These are phyloP conservation scores for Xylaria digitata DNA, from an alignment of 2,329 filamentous ascomycete genomes.

Conservation along the genomic window DNA sequence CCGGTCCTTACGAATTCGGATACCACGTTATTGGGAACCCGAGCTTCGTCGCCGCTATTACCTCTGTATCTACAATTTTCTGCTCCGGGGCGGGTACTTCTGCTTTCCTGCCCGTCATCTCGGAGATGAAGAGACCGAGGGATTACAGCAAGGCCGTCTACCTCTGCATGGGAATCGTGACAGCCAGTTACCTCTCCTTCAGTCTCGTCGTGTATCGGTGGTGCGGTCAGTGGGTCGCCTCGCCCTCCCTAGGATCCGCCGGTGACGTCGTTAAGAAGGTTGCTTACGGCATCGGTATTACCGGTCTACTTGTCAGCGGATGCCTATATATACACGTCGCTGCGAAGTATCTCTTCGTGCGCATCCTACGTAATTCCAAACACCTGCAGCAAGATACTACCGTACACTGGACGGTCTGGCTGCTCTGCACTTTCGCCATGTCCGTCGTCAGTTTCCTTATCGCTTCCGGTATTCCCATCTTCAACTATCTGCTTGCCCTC, in stretches of 20 bases:
- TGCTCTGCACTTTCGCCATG: constrained; percentile 43
- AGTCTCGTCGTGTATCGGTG: constrained; percentile 70
- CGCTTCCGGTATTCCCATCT: constrained; percentile 21
- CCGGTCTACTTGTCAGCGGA: constrained; percentile 62
- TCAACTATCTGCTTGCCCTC: constrained; percentile 21
- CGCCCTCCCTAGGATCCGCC: constrained; percentile 70
- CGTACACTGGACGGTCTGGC: constrained; percentile 50
- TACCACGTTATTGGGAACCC: constrained; percentile 67
- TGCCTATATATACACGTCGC: constrained; percentile 50
- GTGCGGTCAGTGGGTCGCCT: constrained; percentile 72
- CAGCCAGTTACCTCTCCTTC: constrained; percentile 66
- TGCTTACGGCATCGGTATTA: constrained; percentile 68
- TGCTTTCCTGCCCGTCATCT: constrained; percentile 72
- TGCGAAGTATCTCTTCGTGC: constrained; percentile 52
- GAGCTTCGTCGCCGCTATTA: constrained; percentile 68
- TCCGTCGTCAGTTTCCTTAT: constrained; percentile 21
- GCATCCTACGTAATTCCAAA: constrained; percentile 45
- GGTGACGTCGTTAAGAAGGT: constrained; percentile 70
- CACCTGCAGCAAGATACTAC: constrained; percentile 47
- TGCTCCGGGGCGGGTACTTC: constrained; percentile 68
- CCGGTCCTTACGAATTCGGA: constrained; percentile 68
- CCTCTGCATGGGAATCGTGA: constrained; percentile 68
- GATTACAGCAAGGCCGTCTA: constrained; percentile 71
- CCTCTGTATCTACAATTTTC: constrained; percentile 69
- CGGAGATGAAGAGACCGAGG: constrained; percentile 70